Base-by-base conservation (phyloP, 768 basidiomycete genomes). In the Kwoniella botswanensis region DNA sequence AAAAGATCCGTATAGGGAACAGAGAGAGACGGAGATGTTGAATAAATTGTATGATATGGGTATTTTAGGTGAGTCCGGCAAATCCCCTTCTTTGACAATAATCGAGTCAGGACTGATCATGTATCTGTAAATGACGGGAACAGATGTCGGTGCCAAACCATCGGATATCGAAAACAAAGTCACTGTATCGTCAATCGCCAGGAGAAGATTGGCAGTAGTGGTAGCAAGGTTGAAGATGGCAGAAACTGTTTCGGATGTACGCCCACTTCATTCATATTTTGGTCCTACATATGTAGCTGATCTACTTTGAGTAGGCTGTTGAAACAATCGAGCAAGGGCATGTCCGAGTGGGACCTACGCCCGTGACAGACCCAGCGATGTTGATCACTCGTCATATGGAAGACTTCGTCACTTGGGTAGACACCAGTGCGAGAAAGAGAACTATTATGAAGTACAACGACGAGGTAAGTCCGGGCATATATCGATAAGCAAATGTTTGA, bases 361-460 rank as follows among this genome's bases (percentile, higher is more conserved):
- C 93, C 1, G 90, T 98, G 76, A 95, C 92, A 0, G 97, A 99
- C 83, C 97, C 97, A 2, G 97, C 95, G 1, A 97, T 90, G 86
- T 87, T 99, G 63, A 94, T 99, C 70, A 96, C 93, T 52, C 93
- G 96, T 77, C 92, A 94, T 75, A 95, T 97, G 94, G 94, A 98
- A 81, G 97, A 99, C 87, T 99, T 95, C 84, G 93, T 98, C 56
- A 99, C 97, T 44, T 99, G 97, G 97, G 95, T 98, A 22, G 95
- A 98, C 81, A 93, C 93, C 26, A 95, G 93, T 75, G 96, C 96
- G 83, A 88, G 98, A 81, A 98, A 96, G 89, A 88, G 96, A 65
- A 94, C 93, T 0, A 90, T 98, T 84, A 91, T 94, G 92, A 85
- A 87, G 70, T 99, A 99, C 87, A 99, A 99, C 82, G 95, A 97